These are phyloP conservation scores for Alternaria panax DNA, from an alignment of 2,329 filamentous ascomycete species.

Conservation along the genomic window DNA sequence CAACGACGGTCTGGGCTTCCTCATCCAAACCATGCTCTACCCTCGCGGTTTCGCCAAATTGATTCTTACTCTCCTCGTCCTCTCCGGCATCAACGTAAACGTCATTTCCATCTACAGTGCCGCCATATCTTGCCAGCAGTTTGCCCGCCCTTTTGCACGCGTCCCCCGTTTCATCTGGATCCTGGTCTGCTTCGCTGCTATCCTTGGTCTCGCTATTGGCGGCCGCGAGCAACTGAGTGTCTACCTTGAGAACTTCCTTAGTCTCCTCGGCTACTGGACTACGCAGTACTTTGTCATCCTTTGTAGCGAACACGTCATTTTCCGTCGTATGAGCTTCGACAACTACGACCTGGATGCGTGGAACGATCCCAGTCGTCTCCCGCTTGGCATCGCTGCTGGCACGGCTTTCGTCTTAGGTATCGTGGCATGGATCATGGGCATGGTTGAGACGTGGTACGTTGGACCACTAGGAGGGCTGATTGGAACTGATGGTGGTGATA, in stretches of 20 bases:
- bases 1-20: constrained; percentile 56
- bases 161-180: constrained; percentile 61
- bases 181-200: constrained; percentile 53
- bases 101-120: constrained; percentile 60
- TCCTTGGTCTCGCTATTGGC: constrained; percentile 54
- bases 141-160: constrained; percentile 58
- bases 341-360: constrained; percentile 57
- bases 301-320: constrained; percentile 55
- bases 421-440: constrained; percentile 62
- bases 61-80: constrained; percentile 54
- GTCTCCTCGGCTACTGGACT: constrained; percentile 57
- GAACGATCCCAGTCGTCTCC: constrained; percentile 55
- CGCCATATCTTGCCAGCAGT: constrained; percentile 56
- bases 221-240: constrained; percentile 53
- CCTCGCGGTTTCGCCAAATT: constrained; percentile 59
- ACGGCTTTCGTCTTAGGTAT: constrained; percentile 51
- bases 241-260: constrained; percentile 57
- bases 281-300: constrained; percentile 57
- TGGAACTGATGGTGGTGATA: constrained; percentile 36
- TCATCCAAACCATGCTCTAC: constrained; percentile 56
- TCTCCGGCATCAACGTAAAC: constrained; percentile 56
- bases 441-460: constrained; percentile 65
- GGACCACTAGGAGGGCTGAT: constrained; percentile 48
- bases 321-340: constrained; percentile 58
- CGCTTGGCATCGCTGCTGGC: constrained; percentile 52